Base-by-base conservation (phyloP, 1,284 basidiomycete genomes). In the Heimioporus punctisporus region DNA sequence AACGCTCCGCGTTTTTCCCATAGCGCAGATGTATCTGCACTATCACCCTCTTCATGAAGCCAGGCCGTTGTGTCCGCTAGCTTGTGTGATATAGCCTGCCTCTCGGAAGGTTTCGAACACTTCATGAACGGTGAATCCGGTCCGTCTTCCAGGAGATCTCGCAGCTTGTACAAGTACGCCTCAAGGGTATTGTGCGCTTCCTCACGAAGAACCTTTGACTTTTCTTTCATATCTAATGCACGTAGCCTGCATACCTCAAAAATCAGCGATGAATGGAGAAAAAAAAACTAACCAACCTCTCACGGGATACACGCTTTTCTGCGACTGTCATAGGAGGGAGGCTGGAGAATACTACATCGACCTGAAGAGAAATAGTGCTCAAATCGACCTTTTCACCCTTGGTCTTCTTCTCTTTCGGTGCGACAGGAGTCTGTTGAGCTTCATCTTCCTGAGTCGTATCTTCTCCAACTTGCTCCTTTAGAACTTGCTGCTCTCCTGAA, bases 161-260 rank as follows among this genome's bases (percentile, higher is more conserved):
- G 87, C 31, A 98, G 76, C 54, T 88, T 85, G 76, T 99, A 99
- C 21, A 98, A 74, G 72, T 96, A 97, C 26, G 90, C 84, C 73
- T 99, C 97, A 53, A 99, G 85, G 27, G 84, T 81, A 74, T 99
- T 99, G 52, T 89, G 84, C 2, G 94, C 93, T 72, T 98, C 97
- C 67, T 97, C 97, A 48, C 87, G 86, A 50, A 86, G 83, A 27
- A 79, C 81, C 68, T 94, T 95, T 21, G 86, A 83, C 2, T 79
- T 75, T 71, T 98, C 95, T 51, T 90, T 88, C 12, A 78, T 73
- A 57, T 96, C 89, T 58, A 98, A 79, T 6, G 86, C 83, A n/a
- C 86, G 81, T 26, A 97, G 77, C 66, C 95, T 96, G 34, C 55
- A 17, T 43, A 46, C n/a, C 24, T n/a, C 40, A 50, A 48, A 50